phyloP scores from a whole-genome alignment of 2,329 filamentous ascomycete genomes.

The Colletotrichum theobromicola region DNA sequence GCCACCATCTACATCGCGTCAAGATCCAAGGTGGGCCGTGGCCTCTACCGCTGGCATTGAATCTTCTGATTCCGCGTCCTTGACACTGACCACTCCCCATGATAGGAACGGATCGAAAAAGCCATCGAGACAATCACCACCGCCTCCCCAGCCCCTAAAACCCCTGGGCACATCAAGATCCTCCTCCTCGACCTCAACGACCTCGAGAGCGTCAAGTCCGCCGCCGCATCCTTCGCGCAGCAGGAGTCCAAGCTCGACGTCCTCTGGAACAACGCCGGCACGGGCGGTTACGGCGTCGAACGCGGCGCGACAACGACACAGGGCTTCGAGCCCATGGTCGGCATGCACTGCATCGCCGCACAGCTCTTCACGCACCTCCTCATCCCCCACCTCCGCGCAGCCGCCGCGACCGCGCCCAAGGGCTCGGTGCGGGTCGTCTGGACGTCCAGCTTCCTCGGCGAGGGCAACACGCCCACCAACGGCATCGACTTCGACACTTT shows the following conservation, averaged over 20 bases:
- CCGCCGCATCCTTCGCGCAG: not conserved
- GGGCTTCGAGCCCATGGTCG: not conserved
- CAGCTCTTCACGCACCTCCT: not conserved
- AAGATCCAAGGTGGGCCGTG: not conserved
- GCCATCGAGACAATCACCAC: not conserved
- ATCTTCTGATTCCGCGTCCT: too few relatives aligned
- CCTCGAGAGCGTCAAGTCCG: not conserved
- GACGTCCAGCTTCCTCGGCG: not conserved
- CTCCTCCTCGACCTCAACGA: not conserved
- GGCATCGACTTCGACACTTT: not conserved
- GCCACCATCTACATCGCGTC: not conserved
- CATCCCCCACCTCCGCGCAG: not conserved
- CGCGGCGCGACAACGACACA: not conserved
- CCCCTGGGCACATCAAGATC: not conserved
- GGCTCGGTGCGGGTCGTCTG: not conserved
- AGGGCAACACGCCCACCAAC: not conserved
- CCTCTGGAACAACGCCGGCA: not conserved
- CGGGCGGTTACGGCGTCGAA: not conserved
- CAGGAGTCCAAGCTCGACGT: not conserved
- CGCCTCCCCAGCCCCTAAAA: not conserved
- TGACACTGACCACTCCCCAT: not conserved
- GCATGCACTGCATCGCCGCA: not conserved
- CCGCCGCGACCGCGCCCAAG: rapidly evolving
- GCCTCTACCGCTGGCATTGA: too few relatives aligned
- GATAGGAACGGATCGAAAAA: not conserved